Percentiles rank a stretch among this genome's conserved stretches.
Conservation (phyloP, 148 eudicot species). For the Oxyria digyna region DNA sequence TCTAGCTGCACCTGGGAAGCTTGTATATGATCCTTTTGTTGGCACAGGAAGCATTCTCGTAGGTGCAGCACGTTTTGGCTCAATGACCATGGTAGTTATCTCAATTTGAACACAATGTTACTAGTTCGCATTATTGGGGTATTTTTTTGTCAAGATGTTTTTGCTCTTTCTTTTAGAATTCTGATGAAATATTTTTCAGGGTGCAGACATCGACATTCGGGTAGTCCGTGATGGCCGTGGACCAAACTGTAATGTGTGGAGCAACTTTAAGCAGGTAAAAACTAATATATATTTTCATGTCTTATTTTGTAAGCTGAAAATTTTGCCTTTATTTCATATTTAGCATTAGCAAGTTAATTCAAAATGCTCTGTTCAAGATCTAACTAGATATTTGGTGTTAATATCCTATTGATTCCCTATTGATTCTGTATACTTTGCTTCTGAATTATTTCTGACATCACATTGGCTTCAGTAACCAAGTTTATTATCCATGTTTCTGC, state of each 20-base stretch:
- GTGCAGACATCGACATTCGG: constrained; percentile 99
- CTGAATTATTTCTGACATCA: background rate
- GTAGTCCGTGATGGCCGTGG: constrained; percentile 99
- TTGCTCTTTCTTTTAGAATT: background rate
- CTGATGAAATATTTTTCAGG: constrained; percentile 55
- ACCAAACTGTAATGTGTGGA: constrained; percentile 73
- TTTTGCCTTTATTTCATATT: background rate
- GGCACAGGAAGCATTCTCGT: constrained; percentile 95
- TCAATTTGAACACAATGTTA: background rate
- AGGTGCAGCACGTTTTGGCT: constrained; percentile 91
- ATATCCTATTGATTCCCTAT: background rate
- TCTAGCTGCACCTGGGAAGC: constrained; percentile 72
- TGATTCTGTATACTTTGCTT: background rate
- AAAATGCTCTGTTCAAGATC: background rate
- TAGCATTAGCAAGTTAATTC: background rate
- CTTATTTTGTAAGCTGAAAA: background rate
- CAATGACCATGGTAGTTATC: constrained; percentile 92
- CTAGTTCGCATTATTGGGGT: background rate
- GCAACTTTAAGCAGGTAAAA: constrained; percentile 91
- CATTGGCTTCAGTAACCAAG: background rate
- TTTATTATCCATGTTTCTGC: constrained; percentile 12
- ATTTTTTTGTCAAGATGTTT: background rate
- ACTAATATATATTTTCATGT: background rate
- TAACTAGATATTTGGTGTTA: background rate
- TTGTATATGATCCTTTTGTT: constrained; percentile 93